These are phyloP conservation scores for Schizophyllum commune DNA, from an alignment of 1,284 basidiomycete genomes.

Conservation along the genomic window DNA sequence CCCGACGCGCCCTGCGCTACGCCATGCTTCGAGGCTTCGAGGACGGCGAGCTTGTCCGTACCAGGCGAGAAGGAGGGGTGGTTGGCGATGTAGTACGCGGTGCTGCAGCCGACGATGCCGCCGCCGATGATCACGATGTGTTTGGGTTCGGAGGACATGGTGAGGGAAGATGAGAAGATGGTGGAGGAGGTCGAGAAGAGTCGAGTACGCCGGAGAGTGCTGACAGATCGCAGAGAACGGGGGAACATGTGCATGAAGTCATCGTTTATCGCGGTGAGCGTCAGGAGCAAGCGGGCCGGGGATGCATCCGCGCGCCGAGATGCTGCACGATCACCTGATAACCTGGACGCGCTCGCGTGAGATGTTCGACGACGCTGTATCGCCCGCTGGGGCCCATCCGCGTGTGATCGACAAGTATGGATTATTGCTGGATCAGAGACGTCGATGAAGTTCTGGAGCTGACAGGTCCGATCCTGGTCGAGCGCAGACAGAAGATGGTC, in stretches of 20 bases:
- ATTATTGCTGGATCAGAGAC: too few species aligned
- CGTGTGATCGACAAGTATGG: too few species aligned
- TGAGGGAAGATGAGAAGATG: not conserved
- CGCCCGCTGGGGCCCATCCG: too few species aligned
- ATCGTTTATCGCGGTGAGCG: not conserved
- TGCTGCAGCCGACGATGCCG: conserved; percentile 77
- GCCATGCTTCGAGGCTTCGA: conserved; percentile 72
- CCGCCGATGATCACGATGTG: conserved; percentile 37
- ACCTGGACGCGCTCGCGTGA: too few species aligned
- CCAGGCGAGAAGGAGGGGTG: conserved; percentile 39
- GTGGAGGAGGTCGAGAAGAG: not conserved
- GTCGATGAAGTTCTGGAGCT: too few species aligned
- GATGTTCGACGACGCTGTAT: too few species aligned
- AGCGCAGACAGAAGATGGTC: too few species aligned
- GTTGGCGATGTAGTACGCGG: conserved; percentile 73
- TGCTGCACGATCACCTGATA: too few species aligned
- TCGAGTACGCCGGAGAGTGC: not conserved
- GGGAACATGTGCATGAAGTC: not conserved
- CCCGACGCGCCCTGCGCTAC: conserved; percentile 76
- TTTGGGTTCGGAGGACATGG: not conserved
- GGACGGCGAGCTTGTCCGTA: conserved; percentile 47
- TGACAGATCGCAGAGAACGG: not conserved
- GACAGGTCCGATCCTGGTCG: too few species aligned
- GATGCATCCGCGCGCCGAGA: too few species aligned
- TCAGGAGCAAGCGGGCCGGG: not conserved